Conservation (phyloP, 1,139 yeast species). For the Yamadazyma siamensis region DNA sequence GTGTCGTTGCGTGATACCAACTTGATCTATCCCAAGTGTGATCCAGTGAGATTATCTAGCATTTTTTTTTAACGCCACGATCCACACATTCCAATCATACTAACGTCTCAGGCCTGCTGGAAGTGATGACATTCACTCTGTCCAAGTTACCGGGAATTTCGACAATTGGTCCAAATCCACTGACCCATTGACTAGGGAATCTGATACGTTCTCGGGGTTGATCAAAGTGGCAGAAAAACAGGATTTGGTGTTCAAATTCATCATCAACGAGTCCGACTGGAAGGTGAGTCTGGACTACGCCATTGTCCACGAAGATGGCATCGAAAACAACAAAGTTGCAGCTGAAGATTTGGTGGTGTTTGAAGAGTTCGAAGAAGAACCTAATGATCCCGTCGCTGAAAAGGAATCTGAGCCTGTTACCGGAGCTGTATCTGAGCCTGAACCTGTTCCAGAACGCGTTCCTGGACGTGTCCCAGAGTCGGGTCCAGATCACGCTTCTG, state of each 20-base stretch:
- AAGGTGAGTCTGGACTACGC: slow-evolving; percentile 22
- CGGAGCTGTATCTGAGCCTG: not conserved
- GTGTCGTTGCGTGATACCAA: too few species aligned
- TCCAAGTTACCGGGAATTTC: slow-evolving; percentile 42
- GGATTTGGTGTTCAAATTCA: slow-evolving; percentile 33
- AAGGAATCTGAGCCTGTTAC: slow-evolving; percentile 1
- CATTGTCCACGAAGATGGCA: slow-evolving; percentile 35
- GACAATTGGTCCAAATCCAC: slow-evolving; percentile 35
- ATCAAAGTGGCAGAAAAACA: slow-evolving; percentile 20
- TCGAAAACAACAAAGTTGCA: slow-evolving; percentile 33
- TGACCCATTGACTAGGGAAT: slow-evolving; percentile 15
- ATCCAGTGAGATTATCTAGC: too few species aligned
- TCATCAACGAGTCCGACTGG: slow-evolving; percentile 37
- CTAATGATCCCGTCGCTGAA: not conserved
- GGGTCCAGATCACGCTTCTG: not conserved
- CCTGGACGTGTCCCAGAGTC: too few species aligned
- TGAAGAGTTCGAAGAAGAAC: slow-evolving; percentile 14
- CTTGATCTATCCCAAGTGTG: too few species aligned
- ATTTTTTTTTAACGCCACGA: too few species aligned
- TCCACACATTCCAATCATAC: slow-evolving; percentile 2
- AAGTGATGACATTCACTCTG: slow-evolving; percentile 17
- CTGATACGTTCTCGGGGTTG: slow-evolving; percentile 12
- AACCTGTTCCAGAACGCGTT: not conserved
- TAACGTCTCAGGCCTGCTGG: slow-evolving; percentile 13
- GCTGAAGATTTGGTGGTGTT: slow-evolving; percentile 22